A percentile compares a stretch with the other conserved stretches of the same genome.
These are phyloP conservation scores for Xylaria sp. DNA, from an alignment of 2,329 filamentous ascomycete species.

Conservation along the genomic window DNA sequence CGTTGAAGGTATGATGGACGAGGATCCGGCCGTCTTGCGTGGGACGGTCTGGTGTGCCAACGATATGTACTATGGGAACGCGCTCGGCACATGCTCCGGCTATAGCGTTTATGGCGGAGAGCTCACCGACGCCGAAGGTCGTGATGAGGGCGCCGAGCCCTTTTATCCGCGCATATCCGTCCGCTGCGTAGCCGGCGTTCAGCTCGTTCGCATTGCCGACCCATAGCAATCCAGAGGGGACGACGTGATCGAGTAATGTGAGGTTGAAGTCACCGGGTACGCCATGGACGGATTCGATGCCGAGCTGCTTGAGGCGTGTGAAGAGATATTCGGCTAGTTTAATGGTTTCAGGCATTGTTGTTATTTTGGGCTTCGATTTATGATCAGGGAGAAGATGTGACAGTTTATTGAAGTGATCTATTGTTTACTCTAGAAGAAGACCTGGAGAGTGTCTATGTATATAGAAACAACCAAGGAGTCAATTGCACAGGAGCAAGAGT, in stretches of 20 bases:
- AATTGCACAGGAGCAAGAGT: no score
- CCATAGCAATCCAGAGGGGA: constrained; percentile 36
- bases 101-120: constrained; percentile 54
- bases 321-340: constrained; percentile 35
- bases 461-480: no score
- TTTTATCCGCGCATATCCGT: constrained; percentile 53
- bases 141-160: constrained; percentile 48
- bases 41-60: constrained; percentile 45
- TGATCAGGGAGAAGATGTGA: no score
- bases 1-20: constrained; percentile 52
- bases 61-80: constrained; percentile 52
- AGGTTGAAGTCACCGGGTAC: constrained; percentile 43
- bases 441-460: no score
- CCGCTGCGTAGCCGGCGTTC: constrained; percentile 52
- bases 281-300: constrained; percentile 41
- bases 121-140: constrained; percentile 55
- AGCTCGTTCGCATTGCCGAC: constrained; percentile 55
- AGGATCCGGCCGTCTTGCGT: constrained; percentile 40
- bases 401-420: no score
- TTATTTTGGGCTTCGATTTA: background rate
- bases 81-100: constrained; percentile 54
- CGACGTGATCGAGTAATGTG: constrained; percentile 35
- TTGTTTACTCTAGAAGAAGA: no score
- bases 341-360: constrained; percentile 18
- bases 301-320: constrained; percentile 38